Base-by-base conservation (phyloP, 2,329 filamentous ascomycete genomes). In the Nigrospora sphaerica region DNA sequence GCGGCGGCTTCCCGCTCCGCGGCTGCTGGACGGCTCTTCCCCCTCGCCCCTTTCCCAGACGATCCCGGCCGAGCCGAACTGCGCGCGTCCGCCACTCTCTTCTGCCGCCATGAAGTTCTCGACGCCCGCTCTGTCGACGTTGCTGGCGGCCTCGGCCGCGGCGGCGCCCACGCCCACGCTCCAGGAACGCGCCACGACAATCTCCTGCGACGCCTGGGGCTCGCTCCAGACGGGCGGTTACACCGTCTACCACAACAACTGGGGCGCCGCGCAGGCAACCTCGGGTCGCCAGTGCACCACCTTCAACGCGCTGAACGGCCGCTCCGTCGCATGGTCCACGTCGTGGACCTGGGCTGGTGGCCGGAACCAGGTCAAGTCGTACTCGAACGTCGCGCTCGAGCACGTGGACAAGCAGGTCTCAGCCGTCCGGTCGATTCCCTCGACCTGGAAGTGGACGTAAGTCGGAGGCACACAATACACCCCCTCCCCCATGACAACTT, bases 241-340 rank as follows among this genome's bases (percentile, higher is more conserved):
- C 58, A 75, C 65, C 39, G 54, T 78, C 46, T 77, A 75, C 62
- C 73, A 77, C 57, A 70, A 77, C 61, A 71, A 75, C 52, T 78
- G 74, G 74, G 72, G 72, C 23, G 44, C 62, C 39, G 55, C 49
- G 13, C 47, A 50, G 3, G 60, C 64, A 19, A 67, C 64, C 23
- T 60, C 62, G 0, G 70, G 70, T 46, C 61, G 52, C 35, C 71
- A 74, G 56, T 73, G 70, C 60, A 70, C 68, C 4, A 65, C 62
- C 5, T 52, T 73, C 9, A 60, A 65, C 54, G 61, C 58, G 12
- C 54, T 65, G 38, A 62, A 51, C 42, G 62, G 62, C 42, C 59
- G 44, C 52, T 62, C 46, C 3, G 57, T 73, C 37, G 56, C 65
- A 44, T 74, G 71, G 71, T 63, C 65, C 40, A 71, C 70, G 11